phyloP scores from a whole-genome alignment of 2,329 filamentous ascomycete species.

The Aspergillus sp. region DNA sequence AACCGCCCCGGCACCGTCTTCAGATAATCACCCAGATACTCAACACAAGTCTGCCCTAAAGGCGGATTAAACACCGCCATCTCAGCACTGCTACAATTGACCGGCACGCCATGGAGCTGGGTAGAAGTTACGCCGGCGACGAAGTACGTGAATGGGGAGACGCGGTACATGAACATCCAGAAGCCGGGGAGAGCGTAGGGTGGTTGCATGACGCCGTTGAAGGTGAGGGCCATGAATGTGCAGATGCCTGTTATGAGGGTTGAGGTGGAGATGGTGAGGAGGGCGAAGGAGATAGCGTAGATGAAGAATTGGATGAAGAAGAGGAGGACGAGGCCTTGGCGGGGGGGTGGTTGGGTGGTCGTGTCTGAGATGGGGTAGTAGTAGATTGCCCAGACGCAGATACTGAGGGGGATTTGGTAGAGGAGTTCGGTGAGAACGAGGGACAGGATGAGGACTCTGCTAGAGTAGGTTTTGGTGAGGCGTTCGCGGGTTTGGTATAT shows the following conservation, averaged over 20 bases:
- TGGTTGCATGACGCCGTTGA: slow-evolving; percentile 71
- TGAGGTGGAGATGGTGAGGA: slow-evolving; percentile 74
- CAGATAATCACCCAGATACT: slow-evolving; percentile 61
- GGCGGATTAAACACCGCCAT: slow-evolving; percentile 65
- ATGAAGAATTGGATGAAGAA: slow-evolving; percentile 74
- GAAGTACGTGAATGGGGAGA: slow-evolving; percentile 58
- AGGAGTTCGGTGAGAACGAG: slow-evolving; percentile 83
- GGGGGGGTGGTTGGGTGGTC: slow-evolving; percentile 59
- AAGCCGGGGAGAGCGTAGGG: slow-evolving; percentile 61
- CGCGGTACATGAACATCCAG: slow-evolving; percentile 66
- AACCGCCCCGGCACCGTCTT: slow-evolving; percentile 55
- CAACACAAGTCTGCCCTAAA: slow-evolving; percentile 55
- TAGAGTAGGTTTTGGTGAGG: slow-evolving; percentile 79
- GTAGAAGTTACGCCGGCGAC: slow-evolving; percentile 67
- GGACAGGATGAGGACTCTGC: slow-evolving; percentile 81
- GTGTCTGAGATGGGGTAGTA: slow-evolving; percentile 73
- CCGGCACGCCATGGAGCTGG: slow-evolving; percentile 66
- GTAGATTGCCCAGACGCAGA: slow-evolving; percentile 75
- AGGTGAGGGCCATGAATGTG: slow-evolving; percentile 80
- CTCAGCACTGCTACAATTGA: slow-evolving; percentile 70
- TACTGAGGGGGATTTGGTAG: slow-evolving; percentile 74
- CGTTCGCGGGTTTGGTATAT: slow-evolving; percentile 84
- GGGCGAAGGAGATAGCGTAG: slow-evolving; percentile 78
- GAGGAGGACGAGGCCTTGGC: slow-evolving; percentile 76
- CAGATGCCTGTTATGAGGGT: slow-evolving; percentile 71